Evolutionary conservation across 2,329 filamentous ascomycete species (phyloP).

Genomic region (Ophiosphaerella herpotricha): DNA sequence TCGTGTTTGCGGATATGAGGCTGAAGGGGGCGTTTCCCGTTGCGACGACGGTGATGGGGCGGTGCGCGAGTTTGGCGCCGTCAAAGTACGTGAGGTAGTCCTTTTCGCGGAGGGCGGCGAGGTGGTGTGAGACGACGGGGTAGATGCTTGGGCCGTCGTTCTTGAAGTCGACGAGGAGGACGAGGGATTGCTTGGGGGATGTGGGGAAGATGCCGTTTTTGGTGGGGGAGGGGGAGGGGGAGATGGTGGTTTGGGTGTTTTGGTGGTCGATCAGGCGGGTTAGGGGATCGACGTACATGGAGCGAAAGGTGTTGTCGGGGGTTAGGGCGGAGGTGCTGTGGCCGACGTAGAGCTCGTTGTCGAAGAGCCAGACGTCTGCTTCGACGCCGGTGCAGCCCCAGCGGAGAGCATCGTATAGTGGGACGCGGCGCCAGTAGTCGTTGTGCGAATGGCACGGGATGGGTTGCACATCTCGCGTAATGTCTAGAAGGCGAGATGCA

Average conservation of each 20-base stretch:
- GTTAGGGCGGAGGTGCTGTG: conserved; percentile 56
- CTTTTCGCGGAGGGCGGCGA: conserved; percentile 53
- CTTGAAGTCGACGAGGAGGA: conserved; percentile 60
- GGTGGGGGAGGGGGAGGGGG: conserved; percentile 19
- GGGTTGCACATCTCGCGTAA: conserved; percentile 56
- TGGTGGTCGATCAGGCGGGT: conserved; percentile 55
- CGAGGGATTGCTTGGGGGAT: conserved; percentile 53
- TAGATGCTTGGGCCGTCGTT: conserved; percentile 44
- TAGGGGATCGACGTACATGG: conserved; percentile 60
- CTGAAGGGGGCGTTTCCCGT: conserved; percentile 60
- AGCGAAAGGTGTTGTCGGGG: conserved; percentile 53
- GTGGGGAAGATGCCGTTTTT: conserved; percentile 58
- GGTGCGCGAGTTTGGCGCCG: conserved; percentile 45
- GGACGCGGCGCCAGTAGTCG: conserved; percentile 62
- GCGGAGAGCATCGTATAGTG: conserved; percentile 60
- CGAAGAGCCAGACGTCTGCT: conserved; percentile 62
- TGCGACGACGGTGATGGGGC: conserved; percentile 59
- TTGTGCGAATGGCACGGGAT: conserved; percentile 63
- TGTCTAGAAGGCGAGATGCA: conserved; percentile 49
- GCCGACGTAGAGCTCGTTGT: conserved; percentile 60
- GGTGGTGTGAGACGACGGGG: conserved; percentile 47
- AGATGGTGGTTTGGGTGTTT: conserved; percentile 49
- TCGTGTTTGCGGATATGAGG: conserved; percentile 51
- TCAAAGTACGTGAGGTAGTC: conserved; percentile 59
- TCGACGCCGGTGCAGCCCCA: conserved; percentile 61